Conservation (phyloP, 2,329 filamentous ascomycete genomes). For the Exophiala xenobiotica region DNA sequence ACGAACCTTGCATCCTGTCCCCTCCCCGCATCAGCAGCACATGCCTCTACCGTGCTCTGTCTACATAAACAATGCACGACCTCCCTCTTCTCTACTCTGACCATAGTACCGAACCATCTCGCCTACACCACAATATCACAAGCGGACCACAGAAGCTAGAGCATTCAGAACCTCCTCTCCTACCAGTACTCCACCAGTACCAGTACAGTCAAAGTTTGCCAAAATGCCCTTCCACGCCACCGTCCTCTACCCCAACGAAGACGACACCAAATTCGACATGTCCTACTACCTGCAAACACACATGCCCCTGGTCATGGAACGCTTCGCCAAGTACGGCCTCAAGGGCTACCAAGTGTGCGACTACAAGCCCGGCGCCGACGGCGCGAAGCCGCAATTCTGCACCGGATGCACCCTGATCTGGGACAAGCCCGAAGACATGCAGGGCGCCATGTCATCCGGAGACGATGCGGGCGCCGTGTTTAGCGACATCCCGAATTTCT, state of each 20-base stretch:
- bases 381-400: slow-evolving; percentile 15
- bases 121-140: too few relatives aligned
- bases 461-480: slow-evolving; percentile 17
- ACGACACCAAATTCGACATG: slow-evolving; percentile 47
- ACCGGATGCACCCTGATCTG: slow-evolving; percentile 17
- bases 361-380: slow-evolving; percentile 18
- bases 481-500: slow-evolving; percentile 23
- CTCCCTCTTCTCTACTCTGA: too few relatives aligned
- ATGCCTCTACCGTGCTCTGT: too few relatives aligned
- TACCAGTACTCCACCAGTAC: too few relatives aligned
- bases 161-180: too few relatives aligned
- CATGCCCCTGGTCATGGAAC: slow-evolving; percentile 46
- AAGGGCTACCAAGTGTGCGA: slow-evolving; percentile 30
- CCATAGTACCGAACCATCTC: too few relatives aligned
- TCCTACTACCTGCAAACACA: slow-evolving; percentile 52
- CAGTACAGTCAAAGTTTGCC: neutral
- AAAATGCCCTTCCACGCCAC: slow-evolving; percentile 16
- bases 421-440: slow-evolving; percentile 20
- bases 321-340: slow-evolving; percentile 45
- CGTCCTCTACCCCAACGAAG: slow-evolving; percentile 44
- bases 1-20: too few relatives aligned
- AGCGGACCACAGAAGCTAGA: too few relatives aligned
- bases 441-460: slow-evolving; percentile 8
- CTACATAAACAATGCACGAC: too few relatives aligned
- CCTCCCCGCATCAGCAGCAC: too few relatives aligned